Evolutionary conservation across 805 yeast species (phyloP).

Genomic region (Kuraishia hungarica): DNA sequence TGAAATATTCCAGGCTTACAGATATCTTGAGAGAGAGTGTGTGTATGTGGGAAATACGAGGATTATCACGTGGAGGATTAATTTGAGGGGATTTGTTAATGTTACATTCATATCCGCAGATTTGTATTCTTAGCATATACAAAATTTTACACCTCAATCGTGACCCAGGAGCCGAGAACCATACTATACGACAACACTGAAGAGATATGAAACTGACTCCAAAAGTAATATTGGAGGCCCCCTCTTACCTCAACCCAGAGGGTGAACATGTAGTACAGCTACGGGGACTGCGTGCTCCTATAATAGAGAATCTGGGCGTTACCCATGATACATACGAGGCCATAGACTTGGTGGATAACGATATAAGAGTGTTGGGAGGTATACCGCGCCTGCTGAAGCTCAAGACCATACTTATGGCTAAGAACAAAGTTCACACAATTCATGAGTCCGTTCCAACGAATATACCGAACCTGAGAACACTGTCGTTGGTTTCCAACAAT

Average conservation of each 20-base stretch:
- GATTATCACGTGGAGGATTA: no score
- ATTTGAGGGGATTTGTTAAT: no score
- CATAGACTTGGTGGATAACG: conserved; percentile 73
- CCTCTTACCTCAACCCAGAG: conserved; percentile 39
- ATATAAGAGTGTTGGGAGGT: conserved; percentile 43
- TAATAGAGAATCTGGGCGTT: conserved; percentile 34
- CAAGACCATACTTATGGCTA: conserved; percentile 49
- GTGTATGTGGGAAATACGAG: no score
- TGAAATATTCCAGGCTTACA: no score
- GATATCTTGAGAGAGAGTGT: no score
- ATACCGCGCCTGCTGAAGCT: conserved; percentile 35
- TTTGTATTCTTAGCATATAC: no score
- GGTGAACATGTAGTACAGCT: conserved; percentile 32
- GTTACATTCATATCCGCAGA: no score
- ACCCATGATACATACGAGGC: conserved; percentile 37
- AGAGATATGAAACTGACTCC: conserved; percentile 47
- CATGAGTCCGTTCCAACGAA: conserved; percentile 23
- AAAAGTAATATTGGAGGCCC: conserved; percentile 37
- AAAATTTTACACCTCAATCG: no score
- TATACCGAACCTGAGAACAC: conserved; percentile 39
- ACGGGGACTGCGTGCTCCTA: conserved; percentile 30
- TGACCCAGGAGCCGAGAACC: not conserved
- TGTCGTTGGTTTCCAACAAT: conserved; percentile 45
- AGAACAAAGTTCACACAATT: conserved; percentile 46
- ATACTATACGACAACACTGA: not conserved